Conservation (phyloP, 169 alveolate genomes). For the Condylostoma magnum region DNA sequence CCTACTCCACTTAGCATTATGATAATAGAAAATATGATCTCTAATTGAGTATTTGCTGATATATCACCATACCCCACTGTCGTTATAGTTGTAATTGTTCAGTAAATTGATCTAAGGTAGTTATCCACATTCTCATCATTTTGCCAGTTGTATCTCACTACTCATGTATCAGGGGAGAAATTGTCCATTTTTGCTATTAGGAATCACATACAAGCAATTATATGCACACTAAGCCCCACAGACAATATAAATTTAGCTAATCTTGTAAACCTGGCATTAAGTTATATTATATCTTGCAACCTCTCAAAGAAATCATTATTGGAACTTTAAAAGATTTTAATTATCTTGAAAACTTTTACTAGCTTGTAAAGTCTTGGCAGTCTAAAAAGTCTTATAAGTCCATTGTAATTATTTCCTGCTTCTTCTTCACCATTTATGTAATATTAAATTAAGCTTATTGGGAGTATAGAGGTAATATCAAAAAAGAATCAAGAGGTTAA, state of each 20-base stretch:
- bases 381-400: conserved; percentile 39
- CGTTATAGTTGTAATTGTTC: conserved; percentile 70
- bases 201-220: conserved; percentile 51
- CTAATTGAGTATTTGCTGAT: conserved; percentile 53
- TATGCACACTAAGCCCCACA: conserved; percentile 25
- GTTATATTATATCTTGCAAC: neutral
- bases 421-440: neutral
- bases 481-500: conserved; percentile 35
- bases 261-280: neutral
- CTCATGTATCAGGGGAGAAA: conserved; percentile 55
- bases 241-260: neutral
- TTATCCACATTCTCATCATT: conserved; percentile 40
- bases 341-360: conserved; percentile 39
- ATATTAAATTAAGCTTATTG: conserved; percentile 23
- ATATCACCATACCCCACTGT: conserved; percentile 83
- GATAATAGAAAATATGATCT: conserved; percentile 43
- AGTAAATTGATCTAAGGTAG: conserved; percentile 62
- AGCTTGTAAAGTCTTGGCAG: conserved; percentile 52
- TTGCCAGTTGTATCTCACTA: conserved; percentile 41
- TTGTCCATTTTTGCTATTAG: conserved; percentile 54
- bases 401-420: neutral
- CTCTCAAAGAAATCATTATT: conserved; percentile 18
- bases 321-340: conserved; percentile 26
- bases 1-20: conserved; percentile 66
- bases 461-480: conserved; percentile 37